Percentiles rank a stretch among this genome's conserved stretches.
phyloP scores from a whole-genome alignment of 2,329 filamentous ascomycete species.

The Penicillium paneum region DNA sequence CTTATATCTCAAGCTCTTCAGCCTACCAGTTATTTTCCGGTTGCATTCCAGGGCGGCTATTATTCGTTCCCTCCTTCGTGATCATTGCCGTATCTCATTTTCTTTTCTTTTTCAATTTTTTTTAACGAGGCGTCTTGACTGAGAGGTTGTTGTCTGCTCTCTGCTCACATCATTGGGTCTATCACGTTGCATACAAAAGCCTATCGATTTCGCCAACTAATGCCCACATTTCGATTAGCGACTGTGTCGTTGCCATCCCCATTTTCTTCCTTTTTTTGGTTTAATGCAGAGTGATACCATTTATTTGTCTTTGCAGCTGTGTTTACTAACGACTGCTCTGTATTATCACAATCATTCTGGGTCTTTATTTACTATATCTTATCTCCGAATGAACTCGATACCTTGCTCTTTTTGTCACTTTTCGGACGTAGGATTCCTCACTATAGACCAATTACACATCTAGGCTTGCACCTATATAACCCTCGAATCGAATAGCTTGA shows the following conservation, averaged over 20 bases:
- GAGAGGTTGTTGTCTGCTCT: constrained; percentile 19
- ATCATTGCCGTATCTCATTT: constrained; percentile 4
- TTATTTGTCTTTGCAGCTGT: constrained; percentile 25
- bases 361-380: constrained; percentile 6
- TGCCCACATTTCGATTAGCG: constrained; percentile 25
- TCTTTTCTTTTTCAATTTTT: constrained; percentile 4
- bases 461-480: no score
- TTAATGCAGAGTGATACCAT: constrained; percentile 38
- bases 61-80: constrained; percentile 10
- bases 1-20: constrained; percentile 16
- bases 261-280: constrained; percentile 22
- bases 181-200: constrained; percentile 26
- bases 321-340: constrained; percentile 18
- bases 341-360: constrained; percentile 20
- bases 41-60: constrained; percentile 29
- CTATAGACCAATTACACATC: no score
- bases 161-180: constrained; percentile 18
- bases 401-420: not conserved
- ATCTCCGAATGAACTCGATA: constrained; percentile 3
- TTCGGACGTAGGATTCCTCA: no score
- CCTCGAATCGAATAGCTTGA: no score
- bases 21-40: constrained; percentile 18
- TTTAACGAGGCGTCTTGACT: constrained; percentile 22
- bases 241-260: constrained; percentile 13
- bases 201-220: constrained; percentile 19